Evolutionary conservation across 1,284 basidiomycete species (phyloP), one percentile per base, ranked within the genome.

Genomic region (Ustilago vetiveriae): DNA sequence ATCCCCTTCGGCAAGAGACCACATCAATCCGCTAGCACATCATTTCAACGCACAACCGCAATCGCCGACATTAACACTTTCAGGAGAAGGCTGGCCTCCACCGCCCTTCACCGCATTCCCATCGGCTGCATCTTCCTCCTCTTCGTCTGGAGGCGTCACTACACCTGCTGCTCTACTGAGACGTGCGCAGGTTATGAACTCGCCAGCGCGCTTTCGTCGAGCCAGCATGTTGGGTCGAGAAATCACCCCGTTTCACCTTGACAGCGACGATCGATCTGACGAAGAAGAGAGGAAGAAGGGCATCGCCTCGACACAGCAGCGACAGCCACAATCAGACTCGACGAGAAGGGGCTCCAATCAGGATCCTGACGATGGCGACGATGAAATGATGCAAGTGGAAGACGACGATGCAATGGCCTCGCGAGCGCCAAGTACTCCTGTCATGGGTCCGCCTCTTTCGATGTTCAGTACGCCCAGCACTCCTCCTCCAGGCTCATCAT

Each of bases 181-280:
- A 26, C 43, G 66, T 4, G 37, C 41, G 2, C 66, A 32, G n/a
- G 59, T 42, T 4, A 65, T 65, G 49, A 49, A 47, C 48, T 64
- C 67, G 33, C 62, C 60, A 11, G 66, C 60, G 2, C 60, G 71
- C 6, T 66, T 72, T 38, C 56, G 74, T 14, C 30, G 74, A 36
- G 65, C 65, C 32, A 72, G 69, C 48, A 74, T 74, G 72, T 44
- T 76, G 8, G 74, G 74, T 14, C 37, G 65, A 14, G 74, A 76
- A 30, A 63, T 76, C 49, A 68, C 67, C 2, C 66, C 70, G 1
- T 72, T 67, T 23, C 51, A 56, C 10, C 54, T 68, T 19, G 62
- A 71, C 22, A 10, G 39, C 1, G 55, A 57, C 4, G 66, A 60
- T n/a, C 47, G 39, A 2, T 58, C 45, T 4, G 55, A 65, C 10